phyloP scores from a whole-genome alignment of 208 protist species.

The Trichomonas gallinae region DNA sequence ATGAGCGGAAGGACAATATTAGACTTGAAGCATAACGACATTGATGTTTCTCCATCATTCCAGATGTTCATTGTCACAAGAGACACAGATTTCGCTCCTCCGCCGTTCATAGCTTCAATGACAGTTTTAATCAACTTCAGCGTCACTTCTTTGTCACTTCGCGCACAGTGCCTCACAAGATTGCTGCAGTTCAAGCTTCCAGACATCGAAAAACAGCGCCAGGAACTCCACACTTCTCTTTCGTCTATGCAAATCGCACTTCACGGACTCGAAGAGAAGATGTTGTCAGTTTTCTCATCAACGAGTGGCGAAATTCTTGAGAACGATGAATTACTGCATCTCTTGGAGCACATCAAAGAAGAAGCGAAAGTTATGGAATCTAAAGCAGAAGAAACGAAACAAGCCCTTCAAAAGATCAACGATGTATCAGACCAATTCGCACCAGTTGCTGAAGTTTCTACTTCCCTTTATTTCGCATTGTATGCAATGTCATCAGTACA shows the following conservation, averaged over 20 bases:
- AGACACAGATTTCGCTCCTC: conserved; percentile 75
- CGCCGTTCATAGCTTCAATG: conserved; percentile 74
- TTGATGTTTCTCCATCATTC: conserved; percentile 90
- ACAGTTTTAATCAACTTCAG: conserved; percentile 96
- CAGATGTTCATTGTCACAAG: conserved; percentile 83
- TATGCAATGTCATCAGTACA: conserved; percentile 70
- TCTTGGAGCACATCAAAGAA: conserved; percentile 74
- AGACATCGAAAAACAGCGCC: conserved; percentile 73
- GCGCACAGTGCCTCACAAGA: conserved; percentile 73
- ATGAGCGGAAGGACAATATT: conserved; percentile 78
- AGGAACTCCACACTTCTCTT: conserved; percentile 70
- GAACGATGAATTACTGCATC: conserved; percentile 76
- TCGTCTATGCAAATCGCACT: conserved; percentile 79
- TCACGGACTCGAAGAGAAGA: conserved; percentile 74
- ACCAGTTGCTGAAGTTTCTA: conserved; percentile 64
- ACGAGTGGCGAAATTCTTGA: conserved; percentile 80
- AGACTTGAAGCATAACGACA: conserved; percentile 79
- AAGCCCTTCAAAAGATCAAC: conserved; percentile 64
- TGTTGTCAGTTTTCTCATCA: conserved; percentile 73
- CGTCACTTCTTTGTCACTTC: conserved; percentile 77
- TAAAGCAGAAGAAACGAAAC: conserved; percentile 69
- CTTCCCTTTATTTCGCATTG: conserved; percentile 80
- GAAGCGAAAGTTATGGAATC: conserved; percentile 64
- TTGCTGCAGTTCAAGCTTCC: conserved; percentile 69
- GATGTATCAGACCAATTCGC: conserved; percentile 54